Conservation (phyloP, 306 rosid genomes). For the Corylus americana region DNA sequence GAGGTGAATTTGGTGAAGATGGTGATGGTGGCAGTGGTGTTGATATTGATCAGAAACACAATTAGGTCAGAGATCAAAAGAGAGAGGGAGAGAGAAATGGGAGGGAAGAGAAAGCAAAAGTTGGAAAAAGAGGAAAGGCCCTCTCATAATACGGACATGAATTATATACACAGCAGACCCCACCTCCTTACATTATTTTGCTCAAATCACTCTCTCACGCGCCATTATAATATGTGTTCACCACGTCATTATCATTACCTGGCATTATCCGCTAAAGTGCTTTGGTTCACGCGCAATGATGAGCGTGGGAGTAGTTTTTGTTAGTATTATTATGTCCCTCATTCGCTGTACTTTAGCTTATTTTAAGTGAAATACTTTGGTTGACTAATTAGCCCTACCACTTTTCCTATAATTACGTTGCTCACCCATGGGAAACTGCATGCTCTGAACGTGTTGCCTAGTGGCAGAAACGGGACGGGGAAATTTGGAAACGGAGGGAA, state of each 20-base stretch:
- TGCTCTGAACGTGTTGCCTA: not conserved
- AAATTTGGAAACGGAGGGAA: slow-evolving; percentile 2
- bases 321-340: slow-evolving; percentile 50
- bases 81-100: slow-evolving; percentile 25
- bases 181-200: slow-evolving; percentile 60
- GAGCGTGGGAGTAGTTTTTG: slow-evolving; percentile 48
- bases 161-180: slow-evolving; percentile 70
- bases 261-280: not conserved
- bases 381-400: slow-evolving; percentile 16
- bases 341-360: slow-evolving; percentile 48
- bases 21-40: slow-evolving; percentile 22
- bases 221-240: slow-evolving; percentile 14
- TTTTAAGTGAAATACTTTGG: slow-evolving; percentile 28
- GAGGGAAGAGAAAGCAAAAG: slow-evolving; percentile 61
- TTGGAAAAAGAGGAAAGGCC: slow-evolving; percentile 43
- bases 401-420: slow-evolving; percentile 7
- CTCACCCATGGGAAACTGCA: not conserved
- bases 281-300: slow-evolving; percentile 63
- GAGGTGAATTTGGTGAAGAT: slow-evolving; percentile 12
- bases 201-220: slow-evolving; percentile 11
- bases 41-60: slow-evolving; percentile 35
- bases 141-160: slow-evolving; percentile 69
- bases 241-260: slow-evolving; percentile 27
- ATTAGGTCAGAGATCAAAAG: slow-evolving; percentile 60
- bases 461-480: slow-evolving; percentile 51